These are phyloP conservation scores for Maudiozyma bulderi DNA, from an alignment of 805 yeast species.

Conservation along the genomic window DNA sequence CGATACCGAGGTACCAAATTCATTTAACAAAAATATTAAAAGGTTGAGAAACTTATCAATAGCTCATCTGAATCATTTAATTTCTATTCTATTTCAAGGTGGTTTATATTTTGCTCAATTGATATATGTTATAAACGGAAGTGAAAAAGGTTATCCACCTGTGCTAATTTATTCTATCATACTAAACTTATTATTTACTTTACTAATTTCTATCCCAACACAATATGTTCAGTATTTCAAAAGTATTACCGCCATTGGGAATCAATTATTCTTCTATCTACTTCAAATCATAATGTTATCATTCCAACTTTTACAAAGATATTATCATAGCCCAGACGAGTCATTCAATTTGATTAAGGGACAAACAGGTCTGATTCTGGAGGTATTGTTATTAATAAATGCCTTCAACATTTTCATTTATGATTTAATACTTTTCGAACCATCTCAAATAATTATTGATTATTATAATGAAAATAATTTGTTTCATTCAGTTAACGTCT, in stretches of 20 bases:
- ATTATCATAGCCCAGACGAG: slow-evolving; percentile 11
- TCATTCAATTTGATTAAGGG: slow-evolving; percentile 17
- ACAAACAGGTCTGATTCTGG: slow-evolving; percentile 13
- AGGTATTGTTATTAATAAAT: slow-evolving; percentile 25
- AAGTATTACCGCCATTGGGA: slow-evolving; percentile 23
- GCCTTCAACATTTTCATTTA: slow-evolving; percentile 29
- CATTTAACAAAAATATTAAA: slow-evolving; percentile 5
- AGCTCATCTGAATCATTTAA: slow-evolving; percentile 15
- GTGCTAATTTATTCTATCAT: slow-evolving; percentile 8
- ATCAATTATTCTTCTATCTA: slow-evolving; percentile 23
- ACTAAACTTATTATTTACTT: slow-evolving; percentile 14
- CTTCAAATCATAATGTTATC: slow-evolving; percentile 12
- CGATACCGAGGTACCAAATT: slow-evolving; percentile 15
- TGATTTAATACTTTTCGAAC: slow-evolving; percentile 32
- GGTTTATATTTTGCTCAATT: slow-evolving; percentile 9
- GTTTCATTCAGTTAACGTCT: slow-evolving; percentile 19
- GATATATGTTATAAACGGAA: slow-evolving; percentile 1
- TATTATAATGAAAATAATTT: slow-evolving; percentile 29
- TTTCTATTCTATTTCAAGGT: slow-evolving; percentile 15
- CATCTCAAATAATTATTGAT: slow-evolving; percentile 31
- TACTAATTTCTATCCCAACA: slow-evolving; percentile 20
- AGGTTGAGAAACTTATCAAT: slow-evolving; percentile 7
- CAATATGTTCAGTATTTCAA: slow-evolving; percentile 22
- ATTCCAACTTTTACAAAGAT: slow-evolving; percentile 21
- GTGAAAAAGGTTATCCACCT: slow-evolving; percentile 3